phyloP scores from a whole-genome alignment of 805 yeast genomes.

The Candida palmyrensis region DNA sequence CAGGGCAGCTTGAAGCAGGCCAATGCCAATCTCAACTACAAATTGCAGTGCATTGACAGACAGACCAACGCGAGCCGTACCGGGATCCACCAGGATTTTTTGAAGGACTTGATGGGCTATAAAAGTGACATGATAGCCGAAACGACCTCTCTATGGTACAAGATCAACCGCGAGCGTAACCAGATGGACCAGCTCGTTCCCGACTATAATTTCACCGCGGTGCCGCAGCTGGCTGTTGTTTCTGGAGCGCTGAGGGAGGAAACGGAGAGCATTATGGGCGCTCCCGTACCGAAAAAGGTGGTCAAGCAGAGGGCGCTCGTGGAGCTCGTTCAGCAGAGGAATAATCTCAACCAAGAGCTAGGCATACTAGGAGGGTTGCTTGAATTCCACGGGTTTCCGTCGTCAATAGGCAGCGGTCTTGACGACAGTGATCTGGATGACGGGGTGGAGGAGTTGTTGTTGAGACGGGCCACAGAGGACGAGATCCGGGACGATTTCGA shows the following conservation, averaged over 20 bases:
- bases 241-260: neutral
- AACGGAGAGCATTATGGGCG: conserved; percentile 4
- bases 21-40: conserved; percentile 46
- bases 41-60: conserved; percentile 67
- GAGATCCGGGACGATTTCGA: conserved; percentile 71
- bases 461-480: conserved; percentile 59
- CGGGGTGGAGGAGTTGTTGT: conserved; percentile 27
- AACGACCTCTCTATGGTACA: conserved; percentile 87
- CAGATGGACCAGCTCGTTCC: conserved; percentile 65
- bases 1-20: conserved; percentile 57
- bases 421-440: conserved; percentile 11
- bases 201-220: conserved; percentile 43
- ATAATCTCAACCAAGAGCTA: conserved; percentile 61
- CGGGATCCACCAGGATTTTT: conserved; percentile 77
- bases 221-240: conserved; percentile 19
- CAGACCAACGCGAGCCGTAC: conserved; percentile 79
- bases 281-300: conserved; percentile 26
- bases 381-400: conserved; percentile 74
- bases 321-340: conserved; percentile 58
- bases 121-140: conserved; percentile 60
- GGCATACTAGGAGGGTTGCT: conserved; percentile 65
- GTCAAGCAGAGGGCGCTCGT: conserved; percentile 31
- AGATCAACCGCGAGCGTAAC: conserved; percentile 82
- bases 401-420: conserved; percentile 49
- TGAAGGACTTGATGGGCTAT: conserved; percentile 61